Percentiles rank a stretch among this genome's conserved stretches.
phyloP scores from a whole-genome alignment of 2,329 filamentous ascomycete species.

The Nothomitra cinnamomea region DNA sequence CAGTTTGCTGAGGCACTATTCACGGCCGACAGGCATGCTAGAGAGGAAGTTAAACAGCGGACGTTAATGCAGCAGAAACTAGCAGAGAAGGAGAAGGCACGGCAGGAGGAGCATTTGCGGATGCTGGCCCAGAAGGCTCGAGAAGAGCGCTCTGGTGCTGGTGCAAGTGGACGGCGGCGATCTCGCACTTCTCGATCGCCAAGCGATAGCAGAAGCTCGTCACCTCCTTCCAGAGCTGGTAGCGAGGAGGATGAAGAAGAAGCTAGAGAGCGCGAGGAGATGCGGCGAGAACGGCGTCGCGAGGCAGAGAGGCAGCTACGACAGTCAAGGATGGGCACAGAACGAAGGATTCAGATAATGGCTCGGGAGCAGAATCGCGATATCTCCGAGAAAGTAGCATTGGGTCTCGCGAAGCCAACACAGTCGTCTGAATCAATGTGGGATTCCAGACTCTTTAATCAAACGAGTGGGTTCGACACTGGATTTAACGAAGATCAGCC shows the following conservation, averaged over 20 bases:
- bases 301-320: slow-evolving; percentile 82
- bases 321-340: slow-evolving; percentile 88
- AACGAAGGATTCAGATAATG: slow-evolving; percentile 81
- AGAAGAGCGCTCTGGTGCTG: slow-evolving; percentile 48
- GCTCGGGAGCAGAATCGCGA: slow-evolving; percentile 91
- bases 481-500: slow-evolving; percentile 96
- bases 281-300: slow-evolving; percentile 57
- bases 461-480: slow-evolving; percentile 73
- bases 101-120: slow-evolving; percentile 85
- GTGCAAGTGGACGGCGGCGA: slow-evolving; percentile 30
- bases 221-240: slow-evolving; percentile 25
- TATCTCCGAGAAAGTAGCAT: slow-evolving; percentile 89
- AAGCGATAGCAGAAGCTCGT: slow-evolving; percentile 29
- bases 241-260: slow-evolving; percentile 43
- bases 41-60: slow-evolving; percentile 87
- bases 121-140: slow-evolving; percentile 79
- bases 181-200: slow-evolving; percentile 26
- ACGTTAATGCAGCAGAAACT: slow-evolving; percentile 89
- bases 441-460: slow-evolving; percentile 89
- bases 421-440: slow-evolving; percentile 90
- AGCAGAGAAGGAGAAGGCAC: slow-evolving; percentile 87
- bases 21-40: slow-evolving; percentile 83
- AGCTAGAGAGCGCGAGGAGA: slow-evolving; percentile 57
- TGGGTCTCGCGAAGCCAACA: slow-evolving; percentile 88
- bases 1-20: slow-evolving; percentile 89